Base-by-base conservation (phyloP, 2,329 filamentous ascomycete species). In the Trichoderma endophyticum region DNA sequence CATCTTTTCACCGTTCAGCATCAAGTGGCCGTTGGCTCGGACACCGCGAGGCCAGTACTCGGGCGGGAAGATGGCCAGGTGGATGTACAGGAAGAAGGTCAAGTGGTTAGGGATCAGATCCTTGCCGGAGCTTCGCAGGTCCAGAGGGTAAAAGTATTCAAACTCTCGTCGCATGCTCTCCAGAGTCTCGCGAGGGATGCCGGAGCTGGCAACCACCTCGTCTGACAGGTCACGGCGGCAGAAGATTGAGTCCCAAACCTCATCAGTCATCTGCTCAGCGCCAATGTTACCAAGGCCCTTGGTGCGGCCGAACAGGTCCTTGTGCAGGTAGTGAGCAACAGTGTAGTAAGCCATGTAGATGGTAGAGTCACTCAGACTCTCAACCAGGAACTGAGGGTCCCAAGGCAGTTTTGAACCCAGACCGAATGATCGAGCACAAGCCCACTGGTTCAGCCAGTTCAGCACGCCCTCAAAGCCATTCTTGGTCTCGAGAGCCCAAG, bases 1-100 rank as follows among this genome's bases (percentile, higher is more conserved):
- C 96, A 99, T 99, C 88, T 99, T 99, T 81, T 97, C 93, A 64
- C 95, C 95, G 81, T 99, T 99, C 75, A 99, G 87, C 82, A 97
- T 90, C 78, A 98, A 84, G 83, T 98, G 95, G 1, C 96, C 96
- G 79, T 99, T 99, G 74, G 93, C 91, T 75, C 96, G 92, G 75
- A 98, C 88, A 74, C 91, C 91, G 66, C 88, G 88, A 12, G 96
- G 96, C 94, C 95, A 98, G 85, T 94, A 97, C 81, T 95, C 89
- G 72, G 89, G 88, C 14, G 91, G 89, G 87, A 98, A 98, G 57
- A 99, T 87, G 12, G 96, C 96, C 75, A 96, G 82, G 82, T 98
- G 96, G 76, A 95, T 92, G 84, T 98, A 98, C 70, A 98, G 87
- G 87, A 93, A 96, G 86, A 98, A 98, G 14, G 94, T 98, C 78